These are phyloP conservation scores for Euphorbia schlechtendalii DNA, from an alignment of 441 rosid species.

Conservation along the genomic window DNA sequence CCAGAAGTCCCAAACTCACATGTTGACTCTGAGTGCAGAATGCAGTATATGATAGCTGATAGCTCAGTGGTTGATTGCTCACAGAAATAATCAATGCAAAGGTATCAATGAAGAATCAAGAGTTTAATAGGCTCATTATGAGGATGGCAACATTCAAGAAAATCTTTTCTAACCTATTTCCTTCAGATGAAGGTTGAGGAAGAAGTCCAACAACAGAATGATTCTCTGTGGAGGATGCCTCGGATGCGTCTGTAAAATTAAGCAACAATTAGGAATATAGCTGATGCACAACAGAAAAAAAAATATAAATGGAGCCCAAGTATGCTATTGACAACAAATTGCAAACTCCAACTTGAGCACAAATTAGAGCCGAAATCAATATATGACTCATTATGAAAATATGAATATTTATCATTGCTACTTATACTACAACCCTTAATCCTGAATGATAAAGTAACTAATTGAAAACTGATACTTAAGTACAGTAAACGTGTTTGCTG, in stretches of 20 bases:
- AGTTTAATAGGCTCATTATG: constrained; percentile 9
- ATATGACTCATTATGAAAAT: neutral
- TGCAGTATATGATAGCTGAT: neutral
- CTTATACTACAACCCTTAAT: neutral
- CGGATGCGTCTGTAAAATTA: constrained; percentile 42
- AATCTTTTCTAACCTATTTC: constrained; percentile 41
- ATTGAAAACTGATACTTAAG: neutral
- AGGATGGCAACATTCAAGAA: neutral
- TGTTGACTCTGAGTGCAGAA: constrained; percentile 8
- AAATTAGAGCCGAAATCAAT: constrained; percentile 1
- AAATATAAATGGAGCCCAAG: constrained; percentile 1
- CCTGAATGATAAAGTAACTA: constrained; percentile 1
- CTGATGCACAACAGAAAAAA: neutral
- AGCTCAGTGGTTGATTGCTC: neutral
- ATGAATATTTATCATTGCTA: neutral
- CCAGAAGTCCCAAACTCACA: constrained; percentile 3
- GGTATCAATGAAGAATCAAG: constrained; percentile 16
- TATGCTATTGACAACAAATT: neutral
- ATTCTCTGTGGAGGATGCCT: constrained; percentile 32
- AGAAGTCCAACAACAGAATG: constrained; percentile 61
- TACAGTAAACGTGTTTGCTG: neutral
- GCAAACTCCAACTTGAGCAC: neutral
- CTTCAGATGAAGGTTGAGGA: constrained; percentile 48
- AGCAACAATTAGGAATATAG: constrained; percentile 7
- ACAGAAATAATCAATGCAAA: neutral